These are phyloP conservation scores for Carex kokanica DNA, from an alignment of 176 grass and related monocot genomes.

Conservation along the genomic window DNA sequence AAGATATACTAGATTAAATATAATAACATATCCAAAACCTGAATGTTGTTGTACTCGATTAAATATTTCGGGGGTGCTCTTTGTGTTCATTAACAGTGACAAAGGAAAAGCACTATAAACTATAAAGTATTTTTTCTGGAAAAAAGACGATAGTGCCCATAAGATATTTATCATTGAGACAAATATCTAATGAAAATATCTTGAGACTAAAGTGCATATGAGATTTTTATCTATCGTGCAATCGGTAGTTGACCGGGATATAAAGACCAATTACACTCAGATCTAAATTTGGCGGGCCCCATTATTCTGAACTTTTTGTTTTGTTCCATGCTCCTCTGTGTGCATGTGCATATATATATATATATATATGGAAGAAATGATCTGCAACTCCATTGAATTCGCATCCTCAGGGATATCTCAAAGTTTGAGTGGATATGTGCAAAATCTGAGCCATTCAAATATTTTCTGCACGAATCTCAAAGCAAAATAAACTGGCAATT, in stretches of 20 bases:
- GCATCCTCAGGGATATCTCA: too few species aligned
- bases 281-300: neutral
- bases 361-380: too few species aligned
- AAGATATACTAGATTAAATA: neutral
- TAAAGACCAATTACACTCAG: neutral
- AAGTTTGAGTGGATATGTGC: too few species aligned
- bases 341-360: too few species aligned
- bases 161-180: neutral
- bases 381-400: too few species aligned
- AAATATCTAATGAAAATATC: too few species aligned
- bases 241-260: neutral
- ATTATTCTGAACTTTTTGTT: neutral
- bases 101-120: neutral
- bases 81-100: neutral
- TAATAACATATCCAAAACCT: neutral
- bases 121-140: neutral
- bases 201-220: neutral
- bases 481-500: too few species aligned
- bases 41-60: too few species aligned
- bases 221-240: neutral
- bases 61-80: neutral
- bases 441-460: too few species aligned
- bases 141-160: neutral
- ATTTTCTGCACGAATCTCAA: too few species aligned
- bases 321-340: neutral